Conservation (phyloP, 2,329 filamentous ascomycete genomes). For the Amesomyces nigricolor region DNA sequence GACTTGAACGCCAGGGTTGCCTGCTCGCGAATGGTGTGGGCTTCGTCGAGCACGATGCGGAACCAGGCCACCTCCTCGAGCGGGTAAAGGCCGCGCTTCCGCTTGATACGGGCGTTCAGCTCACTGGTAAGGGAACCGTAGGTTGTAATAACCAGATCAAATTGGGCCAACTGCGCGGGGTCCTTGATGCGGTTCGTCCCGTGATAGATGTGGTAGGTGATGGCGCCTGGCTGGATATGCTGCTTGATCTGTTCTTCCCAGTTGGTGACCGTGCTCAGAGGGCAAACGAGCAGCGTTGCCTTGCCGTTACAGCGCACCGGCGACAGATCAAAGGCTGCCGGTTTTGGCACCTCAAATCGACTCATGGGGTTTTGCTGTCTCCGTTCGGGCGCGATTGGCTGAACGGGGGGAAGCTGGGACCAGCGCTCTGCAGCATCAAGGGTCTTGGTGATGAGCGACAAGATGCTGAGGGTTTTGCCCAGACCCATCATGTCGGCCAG, state of each 20-base stretch:
- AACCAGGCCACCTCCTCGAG: slow-evolving; percentile 84
- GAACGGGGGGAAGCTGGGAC: slow-evolving; percentile 47
- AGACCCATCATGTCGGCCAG: slow-evolving; percentile 84
- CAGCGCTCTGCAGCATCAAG: slow-evolving; percentile 58
- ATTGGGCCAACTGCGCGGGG: slow-evolving; percentile 59
- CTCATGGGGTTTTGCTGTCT: slow-evolving; percentile 27
- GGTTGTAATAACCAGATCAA: slow-evolving; percentile 85
- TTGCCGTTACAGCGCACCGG: slow-evolving; percentile 61
- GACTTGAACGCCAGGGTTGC: slow-evolving; percentile 77
- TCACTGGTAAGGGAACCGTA: slow-evolving; percentile 86
- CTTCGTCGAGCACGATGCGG: slow-evolving; percentile 88
- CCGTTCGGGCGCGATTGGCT: slow-evolving; percentile 39
- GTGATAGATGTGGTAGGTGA: slow-evolving; percentile 82
- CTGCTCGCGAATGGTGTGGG: slow-evolving; percentile 87
- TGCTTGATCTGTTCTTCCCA: slow-evolving; percentile 90
- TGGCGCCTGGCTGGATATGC: slow-evolving; percentile 60
- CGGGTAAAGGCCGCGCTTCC: slow-evolving; percentile 56
- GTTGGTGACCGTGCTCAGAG: slow-evolving; percentile 84
- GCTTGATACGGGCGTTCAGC: slow-evolving; percentile 56
- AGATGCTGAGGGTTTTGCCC: slow-evolving; percentile 80
- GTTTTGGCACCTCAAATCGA: slow-evolving; percentile 37
- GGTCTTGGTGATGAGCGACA: slow-evolving; percentile 69
- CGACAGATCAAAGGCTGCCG: slow-evolving; percentile 44
- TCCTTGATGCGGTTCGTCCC: slow-evolving; percentile 70
- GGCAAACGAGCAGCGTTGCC: slow-evolving; percentile 80